Conservation (phyloP, 345 rosid species). For the Boechera divaricarpa region DNA sequence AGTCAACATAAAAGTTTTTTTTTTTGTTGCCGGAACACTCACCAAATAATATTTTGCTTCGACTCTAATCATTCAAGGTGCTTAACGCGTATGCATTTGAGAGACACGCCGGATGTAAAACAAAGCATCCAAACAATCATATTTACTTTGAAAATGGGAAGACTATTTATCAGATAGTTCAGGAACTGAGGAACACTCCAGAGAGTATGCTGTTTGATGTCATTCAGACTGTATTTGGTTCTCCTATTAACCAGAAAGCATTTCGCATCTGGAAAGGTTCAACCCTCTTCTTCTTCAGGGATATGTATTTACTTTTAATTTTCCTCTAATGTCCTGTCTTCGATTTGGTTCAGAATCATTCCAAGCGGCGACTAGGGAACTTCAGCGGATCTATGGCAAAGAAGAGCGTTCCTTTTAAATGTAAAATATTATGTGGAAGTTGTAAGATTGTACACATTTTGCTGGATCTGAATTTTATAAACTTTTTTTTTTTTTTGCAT, state of each 20-base stretch:
- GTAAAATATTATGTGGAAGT: neutral
- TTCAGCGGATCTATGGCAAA: slow-evolving; percentile 86
- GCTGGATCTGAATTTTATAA: slow-evolving; percentile 21
- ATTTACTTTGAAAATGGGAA: slow-evolving; percentile 93
- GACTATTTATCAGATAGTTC: slow-evolving; percentile 94
- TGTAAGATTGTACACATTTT: slow-evolving; percentile 24
- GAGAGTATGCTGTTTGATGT: slow-evolving; percentile 73
- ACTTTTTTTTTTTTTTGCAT: neutral
- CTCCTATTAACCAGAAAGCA: slow-evolving; percentile 90
- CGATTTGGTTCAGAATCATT: slow-evolving; percentile 62
- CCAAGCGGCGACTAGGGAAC: slow-evolving; percentile 91
- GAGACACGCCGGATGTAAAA: slow-evolving; percentile 90
- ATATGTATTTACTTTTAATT: neutral
- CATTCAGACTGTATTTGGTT: slow-evolving; percentile 78
- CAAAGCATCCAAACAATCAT: slow-evolving; percentile 96
- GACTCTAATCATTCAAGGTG: slow-evolving; percentile 51
- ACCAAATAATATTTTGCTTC: slow-evolving; percentile 13
- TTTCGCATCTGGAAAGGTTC: slow-evolving; percentile 95
- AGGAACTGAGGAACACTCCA: slow-evolving; percentile 82
- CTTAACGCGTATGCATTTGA: slow-evolving; percentile 91
- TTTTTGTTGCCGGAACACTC: neutral
- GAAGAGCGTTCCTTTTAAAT: slow-evolving; percentile 61
- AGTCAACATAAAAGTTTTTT: slow-evolving; percentile 14
- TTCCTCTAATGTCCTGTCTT: neutral
- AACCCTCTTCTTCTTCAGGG: neutral